Evolutionary conservation across 1,284 basidiomycete species (phyloP).

Genomic region (Mycena sp.): DNA sequence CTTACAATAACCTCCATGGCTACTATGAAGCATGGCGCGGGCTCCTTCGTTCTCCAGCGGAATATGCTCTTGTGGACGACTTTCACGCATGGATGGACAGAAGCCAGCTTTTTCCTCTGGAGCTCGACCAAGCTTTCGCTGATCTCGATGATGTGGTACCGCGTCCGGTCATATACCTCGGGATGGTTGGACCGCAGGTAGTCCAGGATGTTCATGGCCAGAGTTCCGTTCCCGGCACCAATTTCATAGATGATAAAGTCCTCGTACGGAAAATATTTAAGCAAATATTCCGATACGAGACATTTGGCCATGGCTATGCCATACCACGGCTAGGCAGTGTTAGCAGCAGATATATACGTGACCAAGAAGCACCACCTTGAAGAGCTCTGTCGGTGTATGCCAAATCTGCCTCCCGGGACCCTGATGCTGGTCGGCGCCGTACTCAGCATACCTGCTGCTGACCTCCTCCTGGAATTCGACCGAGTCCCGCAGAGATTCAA

Average conservation of each 20-base stretch:
- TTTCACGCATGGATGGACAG: conserved; percentile 69
- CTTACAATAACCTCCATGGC: conserved; percentile 95
- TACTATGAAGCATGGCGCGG: conserved; percentile 91
- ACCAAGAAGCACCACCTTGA: conserved; percentile 73
- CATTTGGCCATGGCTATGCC: conserved; percentile 91
- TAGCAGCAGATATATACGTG: conserved; percentile 18
- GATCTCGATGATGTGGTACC: conserved; percentile 96
- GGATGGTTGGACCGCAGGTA: conserved; percentile 84
- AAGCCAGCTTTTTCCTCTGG: conserved; percentile 71
- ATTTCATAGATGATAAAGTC: conserved; percentile 97
- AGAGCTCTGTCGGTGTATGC: conserved; percentile 99
- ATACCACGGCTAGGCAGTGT: conserved; percentile 82
- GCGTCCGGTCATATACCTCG: conserved; percentile 90
- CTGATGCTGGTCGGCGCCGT: conserved; percentile 67
- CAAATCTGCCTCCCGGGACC: conserved; percentile 93
- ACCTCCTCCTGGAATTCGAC: conserved; percentile 86
- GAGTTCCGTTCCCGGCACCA: conserved; percentile 96
- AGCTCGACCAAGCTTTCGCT: conserved; percentile 79
- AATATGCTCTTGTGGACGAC: conserved; percentile 90
- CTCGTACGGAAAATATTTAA: conserved; percentile 95
- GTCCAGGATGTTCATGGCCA: conserved; percentile 89
- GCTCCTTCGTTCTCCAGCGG: conserved; percentile 81
- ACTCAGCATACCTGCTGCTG: conserved; percentile 77
- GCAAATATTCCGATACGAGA: conserved; percentile 90
- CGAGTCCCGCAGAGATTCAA: conserved; percentile 72